Evolutionary conservation across 2,329 filamentous ascomycete species (phyloP).

Genomic region (Graphium sp.): DNA sequence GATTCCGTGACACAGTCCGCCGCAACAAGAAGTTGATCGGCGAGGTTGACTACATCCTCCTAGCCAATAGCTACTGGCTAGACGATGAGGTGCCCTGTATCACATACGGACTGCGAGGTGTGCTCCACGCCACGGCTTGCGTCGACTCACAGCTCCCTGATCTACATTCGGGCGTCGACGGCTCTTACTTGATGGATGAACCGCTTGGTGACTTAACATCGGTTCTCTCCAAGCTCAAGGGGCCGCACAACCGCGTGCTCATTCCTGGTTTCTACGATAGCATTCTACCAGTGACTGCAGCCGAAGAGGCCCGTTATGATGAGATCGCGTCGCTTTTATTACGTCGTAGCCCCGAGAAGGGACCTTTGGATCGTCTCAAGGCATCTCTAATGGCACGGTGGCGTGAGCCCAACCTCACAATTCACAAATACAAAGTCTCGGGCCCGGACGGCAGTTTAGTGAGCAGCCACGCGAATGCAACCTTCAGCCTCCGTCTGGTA

Average conservation of each 20-base stretch:
- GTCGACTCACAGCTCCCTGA: slow-evolving; percentile 78
- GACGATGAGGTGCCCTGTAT: slow-evolving; percentile 91
- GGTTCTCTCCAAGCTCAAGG: slow-evolving; percentile 68
- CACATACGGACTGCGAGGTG: slow-evolving; percentile 84
- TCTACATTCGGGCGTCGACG: slow-evolving; percentile 92
- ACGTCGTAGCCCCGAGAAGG: slow-evolving; percentile 45
- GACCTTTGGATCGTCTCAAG: slow-evolving; percentile 45
- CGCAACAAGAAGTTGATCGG: slow-evolving; percentile 75
- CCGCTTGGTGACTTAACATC: slow-evolving; percentile 81
- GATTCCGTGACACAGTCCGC: slow-evolving; percentile 71
- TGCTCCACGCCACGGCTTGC: slow-evolving; percentile 82
- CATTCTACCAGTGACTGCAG: slow-evolving; percentile 56
- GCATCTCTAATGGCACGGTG: slow-evolving; percentile 80
- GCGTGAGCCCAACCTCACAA: slow-evolving; percentile 87
- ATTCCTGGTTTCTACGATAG: slow-evolving; percentile 82
- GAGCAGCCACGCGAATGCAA: slow-evolving; percentile 72
- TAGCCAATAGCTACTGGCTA: slow-evolving; percentile 98
- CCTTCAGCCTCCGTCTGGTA: slow-evolving; percentile 80
- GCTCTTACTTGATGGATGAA: slow-evolving; percentile 77
- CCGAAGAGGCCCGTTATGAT: slow-evolving; percentile 67
- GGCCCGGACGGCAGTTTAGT: slow-evolving; percentile 87
- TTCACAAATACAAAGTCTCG: slow-evolving; percentile 84
- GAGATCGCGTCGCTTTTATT: slow-evolving; percentile 69
- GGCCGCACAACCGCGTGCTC: slow-evolving; percentile 61
- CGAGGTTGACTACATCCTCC: slow-evolving; percentile 78